Conservation (phyloP, 345 rosid species). For the Carallia pectinifolia region DNA sequence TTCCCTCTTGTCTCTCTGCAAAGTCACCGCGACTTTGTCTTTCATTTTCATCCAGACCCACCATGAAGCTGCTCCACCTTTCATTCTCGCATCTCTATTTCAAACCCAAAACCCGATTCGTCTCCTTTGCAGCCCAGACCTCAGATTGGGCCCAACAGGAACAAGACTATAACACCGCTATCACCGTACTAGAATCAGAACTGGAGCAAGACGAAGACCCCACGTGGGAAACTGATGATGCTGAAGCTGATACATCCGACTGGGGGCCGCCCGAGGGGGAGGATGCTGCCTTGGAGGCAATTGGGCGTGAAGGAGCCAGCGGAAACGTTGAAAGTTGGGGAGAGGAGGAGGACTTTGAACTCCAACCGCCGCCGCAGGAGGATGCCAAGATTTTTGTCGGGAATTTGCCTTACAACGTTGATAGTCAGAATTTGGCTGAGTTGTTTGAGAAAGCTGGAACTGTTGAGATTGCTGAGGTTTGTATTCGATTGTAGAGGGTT, state of each 20-base stretch:
- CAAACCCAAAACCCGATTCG: constrained; percentile 37
- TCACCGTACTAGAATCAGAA: constrained; percentile 28
- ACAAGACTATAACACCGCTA: constrained; percentile 38
- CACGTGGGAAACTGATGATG: constrained; percentile 32
- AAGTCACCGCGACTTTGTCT: constrained; percentile 33
- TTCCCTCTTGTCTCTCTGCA: constrained; percentile 42
- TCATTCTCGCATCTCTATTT: constrained; percentile 31
- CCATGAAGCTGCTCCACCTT: constrained; percentile 23
- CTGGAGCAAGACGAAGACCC: constrained; percentile 4
- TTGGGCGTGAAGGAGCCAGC: constrained; percentile 23
- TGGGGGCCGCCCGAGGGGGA: constrained; percentile 40
- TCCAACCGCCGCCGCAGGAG: constrained; percentile 60
- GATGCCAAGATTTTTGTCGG: constrained; percentile 90
- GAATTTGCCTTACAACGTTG: constrained; percentile 74
- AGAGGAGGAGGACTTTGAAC: constrained; percentile 19
- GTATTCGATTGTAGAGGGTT: not conserved
- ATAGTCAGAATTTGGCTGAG: constrained; percentile 76
- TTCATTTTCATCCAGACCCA: constrained; percentile 25
- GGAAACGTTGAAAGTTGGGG: constrained; percentile 22
- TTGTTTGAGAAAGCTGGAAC: constrained; percentile 85
- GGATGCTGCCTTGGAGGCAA: constrained; percentile 18
- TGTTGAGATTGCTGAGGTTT: constrained; percentile 92
- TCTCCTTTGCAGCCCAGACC: constrained; percentile 55
- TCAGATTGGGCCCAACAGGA: constrained; percentile 36
- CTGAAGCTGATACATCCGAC: constrained; percentile 34